Evolutionary conservation across 306 rosid genomes (phyloP).

Genomic region (Rosa chinensis): DNA sequence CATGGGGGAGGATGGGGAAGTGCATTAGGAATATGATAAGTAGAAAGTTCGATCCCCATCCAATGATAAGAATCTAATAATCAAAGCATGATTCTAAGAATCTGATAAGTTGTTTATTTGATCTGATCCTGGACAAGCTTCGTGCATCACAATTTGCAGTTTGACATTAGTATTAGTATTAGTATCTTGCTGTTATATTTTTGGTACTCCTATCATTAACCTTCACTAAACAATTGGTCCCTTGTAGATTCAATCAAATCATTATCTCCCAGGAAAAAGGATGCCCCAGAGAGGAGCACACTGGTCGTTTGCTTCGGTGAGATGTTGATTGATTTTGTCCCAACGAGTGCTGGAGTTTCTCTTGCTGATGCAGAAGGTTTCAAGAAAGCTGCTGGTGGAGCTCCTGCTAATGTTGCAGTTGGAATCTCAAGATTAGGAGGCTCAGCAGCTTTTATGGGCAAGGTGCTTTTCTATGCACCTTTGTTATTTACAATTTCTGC

Average conservation of each 20-base stretch:
- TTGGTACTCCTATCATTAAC: neutral
- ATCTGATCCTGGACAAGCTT: neutral
- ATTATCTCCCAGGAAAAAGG: conserved; percentile 7
- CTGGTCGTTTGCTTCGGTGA: conserved; percentile 71
- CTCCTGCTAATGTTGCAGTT: conserved; percentile 95
- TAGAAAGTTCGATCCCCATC: neutral
- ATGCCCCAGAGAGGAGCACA: conserved; percentile 20
- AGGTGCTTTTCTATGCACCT: conserved; percentile 38
- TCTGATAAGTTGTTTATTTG: neutral
- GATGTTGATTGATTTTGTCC: conserved; percentile 70
- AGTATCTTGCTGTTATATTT: neutral
- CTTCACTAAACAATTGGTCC: neutral
- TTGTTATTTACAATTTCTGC: neutral
- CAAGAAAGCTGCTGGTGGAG: conserved; percentile 88
- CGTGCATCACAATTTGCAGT: neutral
- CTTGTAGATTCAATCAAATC: conserved; percentile 30
- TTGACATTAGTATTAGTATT: neutral
- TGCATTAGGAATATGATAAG: neutral
- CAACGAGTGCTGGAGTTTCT: conserved; percentile 70
- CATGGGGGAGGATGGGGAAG: neutral
- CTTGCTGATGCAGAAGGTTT: conserved; percentile 83
- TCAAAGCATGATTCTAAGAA: neutral
- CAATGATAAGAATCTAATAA: neutral
- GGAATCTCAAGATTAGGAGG: conserved; percentile 81
- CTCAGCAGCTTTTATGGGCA: conserved; percentile 78